Conservation (phyloP, 2,329 filamentous ascomycete genomes). For the Colletotrichum costaricense region DNA sequence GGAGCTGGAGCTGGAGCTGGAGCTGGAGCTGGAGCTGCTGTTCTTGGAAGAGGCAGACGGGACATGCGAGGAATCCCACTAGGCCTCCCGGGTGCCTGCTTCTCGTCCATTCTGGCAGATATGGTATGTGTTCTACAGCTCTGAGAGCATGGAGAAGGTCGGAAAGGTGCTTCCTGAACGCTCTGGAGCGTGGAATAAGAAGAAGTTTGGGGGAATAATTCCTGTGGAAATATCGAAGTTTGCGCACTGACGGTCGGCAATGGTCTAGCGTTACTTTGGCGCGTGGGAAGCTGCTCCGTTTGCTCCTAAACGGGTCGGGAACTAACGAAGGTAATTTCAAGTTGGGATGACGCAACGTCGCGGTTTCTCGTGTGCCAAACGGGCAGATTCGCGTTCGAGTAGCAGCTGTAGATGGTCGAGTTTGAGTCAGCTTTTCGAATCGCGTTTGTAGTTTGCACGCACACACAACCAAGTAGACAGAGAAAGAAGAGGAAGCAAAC, state of each 20-base stretch:
- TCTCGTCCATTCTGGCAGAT: slow-evolving; percentile 32
- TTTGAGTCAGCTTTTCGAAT: neutral
- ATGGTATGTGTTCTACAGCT: neutral
- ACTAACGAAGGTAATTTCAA: slow-evolving; percentile 10
- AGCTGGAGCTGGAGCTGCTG: slow-evolving; percentile 36
- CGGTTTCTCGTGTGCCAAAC: slow-evolving; percentile 10
- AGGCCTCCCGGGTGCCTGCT: slow-evolving; percentile 24
- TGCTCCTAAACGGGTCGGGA: slow-evolving; percentile 21
- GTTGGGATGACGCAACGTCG: neutral
- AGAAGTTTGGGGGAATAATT: neutral
- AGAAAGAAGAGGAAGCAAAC: neutral
- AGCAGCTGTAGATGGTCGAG: neutral
- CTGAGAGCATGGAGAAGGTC: neutral
- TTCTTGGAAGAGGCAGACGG: slow-evolving; percentile 50
- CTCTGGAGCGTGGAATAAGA: neutral
- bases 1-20: slow-evolving; percentile 41
- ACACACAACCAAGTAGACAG: neutral
- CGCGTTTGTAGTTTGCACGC: slow-evolving; percentile 15
- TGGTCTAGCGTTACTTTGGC: slow-evolving; percentile 7
- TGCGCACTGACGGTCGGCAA: slow-evolving; percentile 6
- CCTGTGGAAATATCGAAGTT: neutral
- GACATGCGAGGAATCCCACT: slow-evolving; percentile 52
- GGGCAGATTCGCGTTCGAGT: neutral
- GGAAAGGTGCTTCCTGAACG: neutral
- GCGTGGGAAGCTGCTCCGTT: slow-evolving; percentile 22